Evolutionary conservation across 225 moss, liverwort and hornwort genomes (phyloP).

Genomic region (Takakia lepidozioides): DNA sequence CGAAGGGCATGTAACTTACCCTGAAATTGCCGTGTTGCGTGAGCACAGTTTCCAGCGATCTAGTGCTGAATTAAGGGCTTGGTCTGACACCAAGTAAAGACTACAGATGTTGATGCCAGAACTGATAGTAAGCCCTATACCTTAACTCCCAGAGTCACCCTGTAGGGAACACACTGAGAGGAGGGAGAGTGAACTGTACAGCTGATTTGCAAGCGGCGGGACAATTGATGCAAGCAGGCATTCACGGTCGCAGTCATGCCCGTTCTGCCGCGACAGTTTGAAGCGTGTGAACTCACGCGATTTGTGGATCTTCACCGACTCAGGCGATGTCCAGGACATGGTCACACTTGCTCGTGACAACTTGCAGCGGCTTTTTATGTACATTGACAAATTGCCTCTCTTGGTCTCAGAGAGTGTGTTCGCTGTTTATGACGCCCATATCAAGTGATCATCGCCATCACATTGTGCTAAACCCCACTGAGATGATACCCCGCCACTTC

Average conservation of each 20-base stretch:
- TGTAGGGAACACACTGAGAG: neutral
- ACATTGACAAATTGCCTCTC: constrained; percentile 97
- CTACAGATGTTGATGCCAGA: too few relatives aligned
- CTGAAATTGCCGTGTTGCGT: too few relatives aligned
- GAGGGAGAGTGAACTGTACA: too few relatives aligned
- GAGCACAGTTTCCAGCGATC: neutral
- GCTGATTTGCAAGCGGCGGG: too few relatives aligned
- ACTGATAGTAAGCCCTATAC: neutral
- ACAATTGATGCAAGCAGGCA: too few relatives aligned
- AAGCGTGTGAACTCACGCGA: constrained; percentile 93
- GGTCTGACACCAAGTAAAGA: constrained; percentile 3
- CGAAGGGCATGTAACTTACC: too few relatives aligned
- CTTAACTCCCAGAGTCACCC: neutral
- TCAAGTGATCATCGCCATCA: constrained; percentile 47
- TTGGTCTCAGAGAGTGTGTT: constrained; percentile 90
- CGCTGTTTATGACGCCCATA: constrained; percentile 87
- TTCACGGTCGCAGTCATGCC: constrained; percentile 88
- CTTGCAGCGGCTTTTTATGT: constrained; percentile 87
- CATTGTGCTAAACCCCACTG: too few relatives aligned
- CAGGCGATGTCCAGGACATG: constrained; percentile 80
- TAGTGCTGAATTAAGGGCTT: neutral
- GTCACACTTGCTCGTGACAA: constrained; percentile 92
- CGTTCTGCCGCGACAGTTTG: constrained; percentile 91
- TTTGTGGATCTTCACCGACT: constrained; percentile 96
- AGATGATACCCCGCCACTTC: too few relatives aligned